Base-by-base conservation (phyloP, 768 basidiomycete species). In the Strobilomyces dryophilus region DNA sequence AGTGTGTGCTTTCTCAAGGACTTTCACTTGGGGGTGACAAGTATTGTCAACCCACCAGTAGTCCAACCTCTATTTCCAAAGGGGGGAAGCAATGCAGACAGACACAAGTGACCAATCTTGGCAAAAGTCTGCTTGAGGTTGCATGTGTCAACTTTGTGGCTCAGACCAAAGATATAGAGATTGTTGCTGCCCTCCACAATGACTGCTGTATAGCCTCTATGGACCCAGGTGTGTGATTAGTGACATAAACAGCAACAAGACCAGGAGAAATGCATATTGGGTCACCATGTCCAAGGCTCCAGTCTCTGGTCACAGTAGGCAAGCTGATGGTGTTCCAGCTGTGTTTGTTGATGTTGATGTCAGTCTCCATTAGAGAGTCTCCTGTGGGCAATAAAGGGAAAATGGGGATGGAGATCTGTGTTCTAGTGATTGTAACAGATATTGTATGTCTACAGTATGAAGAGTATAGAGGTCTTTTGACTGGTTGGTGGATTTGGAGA, bases 81-180 rank as follows among this genome's bases (percentile, higher is more conserved):
- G 49, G 26, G n/a, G 40, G 7, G 7, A 47, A 42, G 32, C 35
- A 4, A 26, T 1, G 41, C 32, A 6, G 20, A 32, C 12, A 20
- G 17, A 78, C 84, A 55, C 60, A 92, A 92, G 63, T 86, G 78
- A 51, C 97, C 97, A 72, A 86, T 82, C 72, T 94, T 95, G 55
- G 82, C 78, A 68, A 99, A 99, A 8, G 84, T 82, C 12, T 84
- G 81, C 71, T 97, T 93, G 51, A 99, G 86, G 61, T 92, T 87
- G 51, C 88, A 84, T 35, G 88, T 89, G 64, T 93, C 92, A 52
- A 84, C 77, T 50, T 76, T 78, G 67, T 74, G 77, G 44, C 76
- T 78, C 32, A 85, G 71, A 24, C 81, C 78, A 21, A 84, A 84
- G 57, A 85, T 73, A 53, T 83, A 70, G 77, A 75, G 84, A 63